Evolutionary conservation across 2,329 filamentous ascomycete genomes (phyloP).

Genomic region (Aspergillus chevalieri): DNA sequence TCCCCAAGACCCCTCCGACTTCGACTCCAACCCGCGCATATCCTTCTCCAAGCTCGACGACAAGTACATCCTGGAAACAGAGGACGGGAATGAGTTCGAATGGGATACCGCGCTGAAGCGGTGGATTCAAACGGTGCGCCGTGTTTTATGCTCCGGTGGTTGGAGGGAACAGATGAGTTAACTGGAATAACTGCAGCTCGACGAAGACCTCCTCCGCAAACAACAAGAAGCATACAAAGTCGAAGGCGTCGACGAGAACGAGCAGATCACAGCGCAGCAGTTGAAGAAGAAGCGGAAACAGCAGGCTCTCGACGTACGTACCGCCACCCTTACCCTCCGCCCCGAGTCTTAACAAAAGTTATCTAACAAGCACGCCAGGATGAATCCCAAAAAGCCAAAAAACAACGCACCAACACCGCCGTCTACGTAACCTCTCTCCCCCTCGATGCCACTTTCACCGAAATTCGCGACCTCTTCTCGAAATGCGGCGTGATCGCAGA

Average conservation of each 20-base stretch:
- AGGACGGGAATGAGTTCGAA: slow-evolving; percentile 78
- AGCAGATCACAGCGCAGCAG: slow-evolving; percentile 38
- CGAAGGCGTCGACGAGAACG: slow-evolving; percentile 53
- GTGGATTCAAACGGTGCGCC: slow-evolving; percentile 64
- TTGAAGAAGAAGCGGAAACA: slow-evolving; percentile 51
- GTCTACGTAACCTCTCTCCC: slow-evolving; percentile 89
- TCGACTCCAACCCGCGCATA: slow-evolving; percentile 72
- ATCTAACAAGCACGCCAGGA: slow-evolving; percentile 10
- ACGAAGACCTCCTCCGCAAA: slow-evolving; percentile 55
- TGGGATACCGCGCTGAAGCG: slow-evolving; percentile 65
- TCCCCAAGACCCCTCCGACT: slow-evolving; percentile 56
- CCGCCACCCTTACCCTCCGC: neutral
- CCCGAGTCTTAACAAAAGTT: no score
- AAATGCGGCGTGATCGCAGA: slow-evolving; percentile 90
- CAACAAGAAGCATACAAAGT: slow-evolving; percentile 58
- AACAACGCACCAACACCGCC: slow-evolving; percentile 67
- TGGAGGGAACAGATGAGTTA: neutral
- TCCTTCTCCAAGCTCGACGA: slow-evolving; percentile 78
- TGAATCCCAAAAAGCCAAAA: slow-evolving; percentile 35
- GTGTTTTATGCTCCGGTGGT: slow-evolving; percentile 14
- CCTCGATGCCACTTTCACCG: slow-evolving; percentile 66
- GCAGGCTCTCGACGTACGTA: slow-evolving; percentile 46
- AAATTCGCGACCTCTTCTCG: slow-evolving; percentile 78
- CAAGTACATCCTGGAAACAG: slow-evolving; percentile 77
- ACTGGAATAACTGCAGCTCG: slow-evolving; percentile 42